phyloP scores from a whole-genome alignment of 148 eudicot species.

The Bassia scoparia region DNA sequence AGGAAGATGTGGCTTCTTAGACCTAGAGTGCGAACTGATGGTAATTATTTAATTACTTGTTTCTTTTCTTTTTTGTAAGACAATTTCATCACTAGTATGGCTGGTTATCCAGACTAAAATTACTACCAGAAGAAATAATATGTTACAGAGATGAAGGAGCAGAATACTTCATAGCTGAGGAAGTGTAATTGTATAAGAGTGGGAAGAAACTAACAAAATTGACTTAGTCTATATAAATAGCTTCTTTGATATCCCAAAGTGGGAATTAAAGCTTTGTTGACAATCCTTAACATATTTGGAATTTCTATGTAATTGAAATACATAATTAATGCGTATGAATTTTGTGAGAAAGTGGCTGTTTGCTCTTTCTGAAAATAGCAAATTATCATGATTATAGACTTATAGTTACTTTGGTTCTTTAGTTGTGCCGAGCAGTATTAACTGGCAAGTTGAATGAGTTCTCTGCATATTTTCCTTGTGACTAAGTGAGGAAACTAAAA shows the following conservation, averaged over 20 bases:
- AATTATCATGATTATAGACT: not conserved
- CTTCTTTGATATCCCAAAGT: not conserved
- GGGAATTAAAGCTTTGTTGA: no score
- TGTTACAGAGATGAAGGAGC: not conserved
- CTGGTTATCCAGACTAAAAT: not conserved
- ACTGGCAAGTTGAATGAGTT: not conserved
- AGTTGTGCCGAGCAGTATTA: not conserved
- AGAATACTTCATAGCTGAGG: not conserved
- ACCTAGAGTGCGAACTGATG: constrained; percentile 86
- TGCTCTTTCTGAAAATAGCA: not conserved
- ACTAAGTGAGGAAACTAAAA: not conserved
- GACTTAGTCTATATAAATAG: not conserved
- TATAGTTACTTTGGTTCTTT: not conserved
- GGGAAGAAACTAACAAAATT: not conserved
- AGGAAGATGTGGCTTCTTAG: constrained; percentile 94
- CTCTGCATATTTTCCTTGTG: not conserved
- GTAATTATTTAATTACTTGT: constrained; percentile 31
- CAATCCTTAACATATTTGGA: not conserved
- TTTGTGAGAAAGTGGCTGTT: not conserved
- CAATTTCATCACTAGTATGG: not conserved
- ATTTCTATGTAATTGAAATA: not conserved
- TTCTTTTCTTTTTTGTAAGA: not conserved
- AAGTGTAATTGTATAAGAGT: not conserved
- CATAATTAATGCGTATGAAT: not conserved
- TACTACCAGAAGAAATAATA: not conserved